Evolutionary conservation across 2,329 filamentous ascomycete genomes (phyloP), one percentile per base, ranked within the genome.

Genomic region (Aschersonia sp.): DNA sequence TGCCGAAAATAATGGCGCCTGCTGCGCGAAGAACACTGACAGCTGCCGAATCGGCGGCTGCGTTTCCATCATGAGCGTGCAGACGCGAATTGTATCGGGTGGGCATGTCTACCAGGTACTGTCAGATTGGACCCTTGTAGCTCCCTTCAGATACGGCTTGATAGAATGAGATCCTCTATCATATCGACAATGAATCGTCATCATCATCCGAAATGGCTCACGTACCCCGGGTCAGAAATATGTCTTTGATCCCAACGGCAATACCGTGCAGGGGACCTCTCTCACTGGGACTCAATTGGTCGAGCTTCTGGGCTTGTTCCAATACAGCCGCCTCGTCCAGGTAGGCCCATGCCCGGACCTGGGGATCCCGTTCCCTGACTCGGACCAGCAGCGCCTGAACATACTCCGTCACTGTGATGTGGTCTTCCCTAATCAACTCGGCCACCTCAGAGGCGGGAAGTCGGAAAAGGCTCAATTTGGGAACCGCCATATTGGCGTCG

Each of bases 201-300:
- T 30, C 12, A 30, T 2, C 10, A n/a, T 40, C 38, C 5, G 9
- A 9, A 5, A 40, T 30, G 31, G 30, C 9, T 9, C 28, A 40
- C 31, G n/a, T 49, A 70, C 71, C 71, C 58, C 73, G 74, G 0
- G 72, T 80, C 54, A 67, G 69, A 52, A 80, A 75, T 3, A 80
- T 66, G 63, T 82, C 78, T 56, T 81, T 81, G 9, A 81, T 65
- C 1, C 66, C 78, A n/a, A 82, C 61, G 0, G 74, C 68, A 5
- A 81, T 58, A 1, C 77, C 77, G 54, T 80, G 76, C 0, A 82
- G 59, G 0, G 72, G 73, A 0, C 77, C 76, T 48, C 77, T 64
- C 48, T 74, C 52, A 1, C 66, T 62, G 0, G 52, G 43, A 0
- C 75, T 71, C 2, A 79, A 52, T 30, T 61, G 51, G 54, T 81